These are phyloP conservation scores for Clavaria fumosa DNA, from an alignment of 768 basidiomycete species.

Conservation along the genomic window DNA sequence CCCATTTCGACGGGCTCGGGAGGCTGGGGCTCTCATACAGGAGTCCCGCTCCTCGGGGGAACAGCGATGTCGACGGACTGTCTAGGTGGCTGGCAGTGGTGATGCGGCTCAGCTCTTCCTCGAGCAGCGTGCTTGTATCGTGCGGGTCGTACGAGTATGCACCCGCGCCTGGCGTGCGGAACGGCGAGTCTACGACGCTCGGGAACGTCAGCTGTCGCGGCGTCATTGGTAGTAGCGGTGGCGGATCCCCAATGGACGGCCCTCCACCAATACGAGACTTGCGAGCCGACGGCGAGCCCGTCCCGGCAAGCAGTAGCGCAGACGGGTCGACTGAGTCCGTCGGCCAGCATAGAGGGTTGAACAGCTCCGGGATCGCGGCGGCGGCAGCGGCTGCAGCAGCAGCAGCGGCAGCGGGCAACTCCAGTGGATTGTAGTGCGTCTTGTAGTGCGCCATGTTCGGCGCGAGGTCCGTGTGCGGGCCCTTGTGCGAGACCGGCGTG, in stretches of 20 bases:
- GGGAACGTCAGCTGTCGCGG: constrained; percentile 30
- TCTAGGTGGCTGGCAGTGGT: constrained; percentile 26
- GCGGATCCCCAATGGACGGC: constrained; percentile 13
- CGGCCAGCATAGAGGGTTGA: no score
- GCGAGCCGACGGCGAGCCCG: no score
- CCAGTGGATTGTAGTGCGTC: constrained; percentile 51
- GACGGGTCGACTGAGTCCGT: no score
- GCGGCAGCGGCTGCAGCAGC: no score
- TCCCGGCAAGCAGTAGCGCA: no score
- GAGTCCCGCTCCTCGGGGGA: constrained; percentile 37
- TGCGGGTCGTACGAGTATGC: constrained; percentile 42
- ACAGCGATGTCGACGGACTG: constrained; percentile 55
- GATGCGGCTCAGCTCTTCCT: constrained; percentile 54
- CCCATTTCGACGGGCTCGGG: constrained; percentile 38
- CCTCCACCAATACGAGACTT: no score
- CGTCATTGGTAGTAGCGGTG: constrained; percentile 20
- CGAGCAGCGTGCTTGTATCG: constrained; percentile 49
- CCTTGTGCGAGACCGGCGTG: constrained; percentile 57
- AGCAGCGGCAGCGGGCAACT: no score
- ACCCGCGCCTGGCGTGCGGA: constrained; percentile 35
- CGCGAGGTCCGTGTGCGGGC: constrained; percentile 54
- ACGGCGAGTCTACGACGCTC: constrained; percentile 21
- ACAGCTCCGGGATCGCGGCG: no score
- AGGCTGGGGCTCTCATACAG: constrained; percentile 65
- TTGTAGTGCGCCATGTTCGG: constrained; percentile 56